Evolutionary conservation across 2,329 filamentous ascomycete species (phyloP).

Genomic region (Meredithiella fracta): DNA sequence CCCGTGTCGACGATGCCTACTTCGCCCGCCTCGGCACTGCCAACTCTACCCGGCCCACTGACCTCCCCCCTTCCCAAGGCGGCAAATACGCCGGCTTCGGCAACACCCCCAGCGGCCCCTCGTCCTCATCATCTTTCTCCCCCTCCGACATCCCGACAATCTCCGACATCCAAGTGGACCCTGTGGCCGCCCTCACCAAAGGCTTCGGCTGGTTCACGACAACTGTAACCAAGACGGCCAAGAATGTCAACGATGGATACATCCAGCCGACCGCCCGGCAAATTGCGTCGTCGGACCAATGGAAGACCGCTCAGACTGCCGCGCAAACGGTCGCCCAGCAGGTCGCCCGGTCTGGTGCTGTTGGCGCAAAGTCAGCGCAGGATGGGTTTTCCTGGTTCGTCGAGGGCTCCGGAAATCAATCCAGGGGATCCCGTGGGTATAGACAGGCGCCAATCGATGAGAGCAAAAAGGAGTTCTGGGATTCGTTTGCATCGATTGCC

Average conservation of each 20-base stretch:
- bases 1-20: slow-evolving; percentile 67
- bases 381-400: slow-evolving; percentile 77
- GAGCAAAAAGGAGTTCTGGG: slow-evolving; percentile 79
- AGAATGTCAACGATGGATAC: slow-evolving; percentile 78
- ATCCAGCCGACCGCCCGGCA: slow-evolving; percentile 72
- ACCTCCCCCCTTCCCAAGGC: slow-evolving; percentile 71
- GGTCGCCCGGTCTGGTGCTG: slow-evolving; percentile 48
- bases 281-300: slow-evolving; percentile 67
- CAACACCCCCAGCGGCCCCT: too few species aligned
- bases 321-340: slow-evolving; percentile 46
- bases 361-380: slow-evolving; percentile 58
- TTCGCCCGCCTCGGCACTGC: slow-evolving; percentile 72
- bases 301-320: slow-evolving; percentile 31
- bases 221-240: slow-evolving; percentile 77
- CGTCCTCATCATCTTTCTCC: slow-evolving; percentile 27
- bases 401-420: slow-evolving; percentile 40
- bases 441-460: slow-evolving; percentile 32
- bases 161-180: slow-evolving; percentile 85
- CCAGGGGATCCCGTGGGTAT: slow-evolving; percentile 16
- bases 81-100: slow-evolving; percentile 90
- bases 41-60: slow-evolving; percentile 60
- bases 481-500: slow-evolving; percentile 62
- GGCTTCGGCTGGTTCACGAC: slow-evolving; percentile 88
- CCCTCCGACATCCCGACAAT: slow-evolving; percentile 41
- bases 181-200: slow-evolving; percentile 72